Base-by-base conservation (phyloP, 257 asterid genomes). In the Capsicum chinense region DNA sequence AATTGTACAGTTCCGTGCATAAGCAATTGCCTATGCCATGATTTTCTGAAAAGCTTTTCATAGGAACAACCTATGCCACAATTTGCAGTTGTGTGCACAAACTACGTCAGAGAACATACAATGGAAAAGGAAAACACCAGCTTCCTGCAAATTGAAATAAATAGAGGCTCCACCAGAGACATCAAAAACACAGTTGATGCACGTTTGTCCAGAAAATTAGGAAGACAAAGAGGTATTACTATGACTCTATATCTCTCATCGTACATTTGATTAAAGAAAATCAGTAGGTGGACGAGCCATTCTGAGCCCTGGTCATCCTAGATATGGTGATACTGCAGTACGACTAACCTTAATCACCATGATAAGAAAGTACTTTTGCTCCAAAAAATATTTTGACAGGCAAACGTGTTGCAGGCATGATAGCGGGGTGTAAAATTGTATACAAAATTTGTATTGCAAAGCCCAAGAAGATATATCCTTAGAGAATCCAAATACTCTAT, bases 11-110 rank as follows among this genome's bases (percentile, higher is more conserved):
- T 69, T 39, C 33, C 60, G 78, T n/a, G 73, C 79, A 84, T 47
- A 80, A 82, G 62, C 52, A 76, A 50, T 26, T 52, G 81, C 63
- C 21, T 52, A 54, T 76, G 59, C 42, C 81, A 76, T 76, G 81
- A 76, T 26, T 52, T 76, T 52, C 47, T 76, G 47, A 76, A 76
- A 52, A 76, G 47, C 8, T 76, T 76, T 26, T 52, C 63, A 76
- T 4, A 76, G 21, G 54, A 76, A 26, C 26, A 52, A 50, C 80
- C 60, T 7, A 26, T 52, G 64, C 13, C 4, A 1, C 63, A 52
- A 52, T 56, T 76, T 76, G 26, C 64, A 26, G 48, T 48, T 76
- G 48, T 33, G 26, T 7, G 64, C 26, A 54, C 63, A 5, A 52
- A 76, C 63, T 26, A 50, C 19, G 19, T 76, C 81, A 14, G 47